Percentiles rank a stretch among this genome's conserved stretches.
Conservation (phyloP, 345 rosid species). For the Bruguiera gymnorhiza region DNA sequence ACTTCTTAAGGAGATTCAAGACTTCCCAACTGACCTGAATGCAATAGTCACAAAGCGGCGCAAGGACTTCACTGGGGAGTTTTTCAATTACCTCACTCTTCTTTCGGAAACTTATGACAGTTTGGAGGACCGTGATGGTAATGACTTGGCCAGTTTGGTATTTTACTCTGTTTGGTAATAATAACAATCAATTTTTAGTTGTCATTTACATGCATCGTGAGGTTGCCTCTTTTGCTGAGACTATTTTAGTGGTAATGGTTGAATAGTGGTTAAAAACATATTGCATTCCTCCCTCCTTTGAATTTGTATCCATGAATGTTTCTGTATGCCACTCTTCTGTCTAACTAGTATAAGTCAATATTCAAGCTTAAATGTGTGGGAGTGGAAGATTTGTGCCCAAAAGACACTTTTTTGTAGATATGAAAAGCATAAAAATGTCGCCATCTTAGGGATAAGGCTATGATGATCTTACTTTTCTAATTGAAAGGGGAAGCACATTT, state of each 20-base stretch:
- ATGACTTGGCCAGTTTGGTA: conserved; percentile 9
- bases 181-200: neutral
- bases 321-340: no score
- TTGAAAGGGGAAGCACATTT: no score
- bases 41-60: conserved; percentile 70
- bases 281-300: no score
- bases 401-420: neutral
- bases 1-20: conserved; percentile 78
- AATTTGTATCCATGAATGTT: no score
- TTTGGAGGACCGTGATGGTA: conserved; percentile 91
- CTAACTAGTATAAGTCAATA: neutral
- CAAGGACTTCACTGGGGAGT: conserved; percentile 75
- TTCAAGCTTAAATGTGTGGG: neutral
- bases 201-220: neutral
- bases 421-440: no score
- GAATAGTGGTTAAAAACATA: neutral
- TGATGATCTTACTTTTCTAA: no score
- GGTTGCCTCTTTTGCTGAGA: neutral
- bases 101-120: conserved; percentile 63
- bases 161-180: neutral
- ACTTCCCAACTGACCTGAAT: conserved; percentile 70
- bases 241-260: neutral
- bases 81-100: conserved; percentile 59
- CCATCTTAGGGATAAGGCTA: no score
- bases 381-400: neutral